phyloP scores from a whole-genome alignment of 805 yeast genomes.

The Suhomyces sp. region DNA sequence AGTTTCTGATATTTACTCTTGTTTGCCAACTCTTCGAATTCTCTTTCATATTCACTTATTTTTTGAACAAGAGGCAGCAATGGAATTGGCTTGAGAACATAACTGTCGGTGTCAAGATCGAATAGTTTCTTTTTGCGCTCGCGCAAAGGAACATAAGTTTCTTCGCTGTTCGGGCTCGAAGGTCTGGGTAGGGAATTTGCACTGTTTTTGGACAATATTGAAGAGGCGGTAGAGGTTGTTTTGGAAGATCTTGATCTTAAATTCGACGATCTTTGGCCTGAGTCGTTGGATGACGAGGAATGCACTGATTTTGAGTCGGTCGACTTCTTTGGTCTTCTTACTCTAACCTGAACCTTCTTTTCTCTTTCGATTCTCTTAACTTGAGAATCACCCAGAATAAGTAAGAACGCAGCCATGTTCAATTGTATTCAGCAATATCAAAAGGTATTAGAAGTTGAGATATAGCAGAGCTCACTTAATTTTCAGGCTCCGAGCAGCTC shows the following conservation, averaged over 20 bases:
- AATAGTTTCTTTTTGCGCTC: constrained; percentile 11
- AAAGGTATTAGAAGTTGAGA: not conserved
- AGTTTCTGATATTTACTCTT: constrained; percentile 6
- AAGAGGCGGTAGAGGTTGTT: not conserved
- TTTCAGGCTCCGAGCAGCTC: not conserved
- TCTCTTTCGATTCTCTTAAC: constrained; percentile 6
- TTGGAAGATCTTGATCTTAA: not conserved
- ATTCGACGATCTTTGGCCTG: not conserved
- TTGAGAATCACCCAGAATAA: constrained; percentile 6
- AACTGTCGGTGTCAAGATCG: constrained; percentile 9
- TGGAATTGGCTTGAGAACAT: constrained; percentile 6
- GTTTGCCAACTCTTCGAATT: constrained; percentile 7
- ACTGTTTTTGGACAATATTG: not conserved
- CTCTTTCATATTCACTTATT: constrained; percentile 12
- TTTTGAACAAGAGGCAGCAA: constrained; percentile 10
- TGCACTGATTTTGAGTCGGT: constrained; percentile 1
- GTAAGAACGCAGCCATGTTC: constrained; percentile 12
- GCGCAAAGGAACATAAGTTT: constrained; percentile 8
- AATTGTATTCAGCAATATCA: not conserved
- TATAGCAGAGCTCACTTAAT: not conserved
- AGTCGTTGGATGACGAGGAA: not conserved
- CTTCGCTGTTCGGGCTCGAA: not conserved
- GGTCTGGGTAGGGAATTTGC: not conserved
- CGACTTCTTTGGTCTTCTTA: not conserved
- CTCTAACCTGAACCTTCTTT: not conserved